Base-by-base conservation (phyloP, 164 flowering plant species). In the Akebia trifoliata region DNA sequence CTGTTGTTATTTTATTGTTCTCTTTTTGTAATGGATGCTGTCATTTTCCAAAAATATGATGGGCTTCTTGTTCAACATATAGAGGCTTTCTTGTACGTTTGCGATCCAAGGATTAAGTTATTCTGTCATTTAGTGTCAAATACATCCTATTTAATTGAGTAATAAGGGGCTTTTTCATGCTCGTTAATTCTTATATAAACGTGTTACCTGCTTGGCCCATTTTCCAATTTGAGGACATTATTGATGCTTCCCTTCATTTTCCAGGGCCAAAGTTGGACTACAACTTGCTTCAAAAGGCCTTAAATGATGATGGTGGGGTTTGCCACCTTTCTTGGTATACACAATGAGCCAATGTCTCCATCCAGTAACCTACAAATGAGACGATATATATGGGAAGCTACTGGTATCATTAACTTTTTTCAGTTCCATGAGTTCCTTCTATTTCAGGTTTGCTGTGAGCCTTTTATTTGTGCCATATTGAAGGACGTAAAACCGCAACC, bases 171-270 rank as follows among this genome's bases (percentile, higher is more conserved):
- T 61, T 14, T 4, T 54, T 4, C 50, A 32, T 62, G 60, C 52
- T 54, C 39, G 63, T 38, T 42, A 32, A 21, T 68, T 51, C 47
- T 61, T 28, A 40, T 50, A 55, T 53, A 10, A 39, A 30, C 35
- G 38, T 51, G 30, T 8, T n/a, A n/a, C n/a, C n/a, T 65, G 31
- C 50, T 37, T 45, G 53, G 28, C 17, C 52, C 56, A 15, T 53
- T 58, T 68, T 38, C 30, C 14, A 35, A 20, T 64, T 63, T 67
- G 62, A 57, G 74, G 74, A 71, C 50, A 75, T 36, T 77, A 76
- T 81, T 81, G 79, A 81, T 78, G 75, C 75, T 74, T 77, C 80
- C 77, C 72, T 78, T 72, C 74, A 69, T 83, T 79, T 86, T 81
- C 82, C 90, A 76, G 84, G 86, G 73, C 71, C 69, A 63, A 65